phyloP scores from a whole-genome alignment of 2,329 filamentous ascomycete species.

The Trichoderma brevicompactum region DNA sequence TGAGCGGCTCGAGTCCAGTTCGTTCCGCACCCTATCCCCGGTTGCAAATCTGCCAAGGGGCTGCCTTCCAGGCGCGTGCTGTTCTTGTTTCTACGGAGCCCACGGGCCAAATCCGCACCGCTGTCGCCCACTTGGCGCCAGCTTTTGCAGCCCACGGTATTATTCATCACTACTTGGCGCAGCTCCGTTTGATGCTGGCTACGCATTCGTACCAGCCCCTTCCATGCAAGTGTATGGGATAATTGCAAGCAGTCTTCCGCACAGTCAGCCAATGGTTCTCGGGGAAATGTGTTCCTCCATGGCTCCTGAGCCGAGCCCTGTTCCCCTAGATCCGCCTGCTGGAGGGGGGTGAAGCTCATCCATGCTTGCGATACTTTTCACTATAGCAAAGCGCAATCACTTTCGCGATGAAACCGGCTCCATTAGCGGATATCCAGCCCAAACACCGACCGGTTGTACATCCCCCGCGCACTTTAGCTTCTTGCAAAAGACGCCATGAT shows the following conservation, averaged over 20 bases:
- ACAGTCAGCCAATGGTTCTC: neutral
- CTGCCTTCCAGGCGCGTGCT: neutral
- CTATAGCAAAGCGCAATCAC: neutral
- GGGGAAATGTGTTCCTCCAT: neutral
- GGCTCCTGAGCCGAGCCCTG: neutral
- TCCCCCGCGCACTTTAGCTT: neutral
- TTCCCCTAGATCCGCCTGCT: no score
- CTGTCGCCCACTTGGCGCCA: slow-evolving; percentile 10
- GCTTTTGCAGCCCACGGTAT: neutral
- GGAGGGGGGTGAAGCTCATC: neutral
- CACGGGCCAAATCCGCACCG: slow-evolving; percentile 2
- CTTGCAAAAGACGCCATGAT: slow-evolving; percentile 10
- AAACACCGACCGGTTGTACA: neutral
- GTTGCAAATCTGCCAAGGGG: slow-evolving; percentile 3
- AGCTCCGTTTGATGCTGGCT: neutral
- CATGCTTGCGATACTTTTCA: neutral
- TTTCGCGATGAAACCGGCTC: neutral
- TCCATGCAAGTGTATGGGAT: slow-evolving; percentile 4
- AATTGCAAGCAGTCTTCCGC: neutral
- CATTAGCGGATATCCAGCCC: neutral
- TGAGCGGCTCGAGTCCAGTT: neutral
- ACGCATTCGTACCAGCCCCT: neutral
- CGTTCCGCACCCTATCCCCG: neutral
- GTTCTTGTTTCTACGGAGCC: neutral
- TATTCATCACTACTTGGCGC: neutral